A percentile compares a stretch with the other conserved stretches of the same genome.
phyloP scores from a whole-genome alignment of 257 asterid species.

The Solanum lycopersicoides region DNA sequence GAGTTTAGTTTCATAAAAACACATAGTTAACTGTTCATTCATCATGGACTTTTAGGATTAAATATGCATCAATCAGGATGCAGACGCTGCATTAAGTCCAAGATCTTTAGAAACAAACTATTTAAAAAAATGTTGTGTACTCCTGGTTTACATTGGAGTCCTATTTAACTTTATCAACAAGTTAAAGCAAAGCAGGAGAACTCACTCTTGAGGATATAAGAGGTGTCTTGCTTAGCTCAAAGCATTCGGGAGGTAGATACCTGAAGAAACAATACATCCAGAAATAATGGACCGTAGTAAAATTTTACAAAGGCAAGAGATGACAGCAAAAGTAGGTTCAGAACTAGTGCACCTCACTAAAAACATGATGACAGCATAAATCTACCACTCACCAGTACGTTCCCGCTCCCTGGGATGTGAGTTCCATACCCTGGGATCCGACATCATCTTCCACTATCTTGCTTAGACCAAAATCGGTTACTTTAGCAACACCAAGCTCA shows the following conservation, averaged over 20 bases:
- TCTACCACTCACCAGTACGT: slow-evolving; percentile 78
- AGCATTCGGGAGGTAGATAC: slow-evolving; percentile 99
- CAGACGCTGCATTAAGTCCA: background rate
- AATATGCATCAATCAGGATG: background rate
- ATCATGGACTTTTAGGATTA: background rate
- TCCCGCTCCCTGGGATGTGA: slow-evolving; percentile 99
- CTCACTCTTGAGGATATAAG: slow-evolving; percentile 93
- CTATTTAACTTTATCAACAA: background rate
- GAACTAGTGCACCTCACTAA: background rate
- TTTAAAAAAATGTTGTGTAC: background rate
- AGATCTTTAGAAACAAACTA: background rate
- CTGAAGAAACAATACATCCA: slow-evolving; percentile 23
- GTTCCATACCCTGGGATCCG: slow-evolving; percentile 99
- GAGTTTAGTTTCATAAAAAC: background rate
- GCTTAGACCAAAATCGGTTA: slow-evolving; percentile 99
- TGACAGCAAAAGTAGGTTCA: background rate
- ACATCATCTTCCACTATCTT: slow-evolving; percentile 96
- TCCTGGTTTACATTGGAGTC: background rate
- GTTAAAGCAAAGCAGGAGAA: background rate
- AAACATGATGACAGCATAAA: background rate
- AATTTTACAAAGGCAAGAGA: background rate
- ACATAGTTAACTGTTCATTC: background rate
- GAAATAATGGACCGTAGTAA: background rate
- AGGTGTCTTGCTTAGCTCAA: slow-evolving; percentile 93
- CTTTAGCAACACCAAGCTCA: slow-evolving; percentile 79